Base-by-base conservation (phyloP, 106 monocot species). In the Allium cepa region DNA sequence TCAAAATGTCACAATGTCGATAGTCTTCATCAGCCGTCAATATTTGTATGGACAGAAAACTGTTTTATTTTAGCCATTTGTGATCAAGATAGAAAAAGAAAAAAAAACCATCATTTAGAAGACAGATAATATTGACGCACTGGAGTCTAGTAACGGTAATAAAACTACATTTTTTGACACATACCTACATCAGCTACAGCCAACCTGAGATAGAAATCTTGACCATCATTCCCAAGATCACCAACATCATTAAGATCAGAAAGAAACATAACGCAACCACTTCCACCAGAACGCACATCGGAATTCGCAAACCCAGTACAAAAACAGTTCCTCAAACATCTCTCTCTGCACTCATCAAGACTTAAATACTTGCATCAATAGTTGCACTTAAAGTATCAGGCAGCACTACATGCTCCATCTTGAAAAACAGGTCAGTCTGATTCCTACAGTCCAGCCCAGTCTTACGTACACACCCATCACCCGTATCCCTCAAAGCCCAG, bases 251-350 rank as follows among this genome's bases (percentile, higher is more conserved):
- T 17, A 10, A 70, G 48, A 7, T 50, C 50, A 0, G 16, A 0
- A 3, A 27, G 10, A 75, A 71, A 83, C 17, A 49, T 58, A 16
- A 79, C 57, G 22, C 76, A 76, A n/a, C 72, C 79, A 17, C 12
- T 77, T 10, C 56, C 84, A 56, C 18, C 18, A 11, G 9, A 9
- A 13, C 59, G n/a, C 9, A 47, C 16, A 64, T 66, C 26, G 5
- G 63, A 62, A n/a, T 15, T 46, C 2, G 80, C 17, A 55, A 50
- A 84, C 15, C 66, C 79, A 8, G 69, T 73, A 57, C 79, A 76
- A 13, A 64, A 84, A 65, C 76, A 79, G 49, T 77, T 84, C 48
- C 36, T 49, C 76, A 76, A 62, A 15, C 84, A 84, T 10, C 3
- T 11, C 0, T 10, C 46, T 8, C 49, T 11, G 57, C 84, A 83